Base-by-base conservation (phyloP, 176 grass and related monocot species). In the Guadua angustifolia region DNA sequence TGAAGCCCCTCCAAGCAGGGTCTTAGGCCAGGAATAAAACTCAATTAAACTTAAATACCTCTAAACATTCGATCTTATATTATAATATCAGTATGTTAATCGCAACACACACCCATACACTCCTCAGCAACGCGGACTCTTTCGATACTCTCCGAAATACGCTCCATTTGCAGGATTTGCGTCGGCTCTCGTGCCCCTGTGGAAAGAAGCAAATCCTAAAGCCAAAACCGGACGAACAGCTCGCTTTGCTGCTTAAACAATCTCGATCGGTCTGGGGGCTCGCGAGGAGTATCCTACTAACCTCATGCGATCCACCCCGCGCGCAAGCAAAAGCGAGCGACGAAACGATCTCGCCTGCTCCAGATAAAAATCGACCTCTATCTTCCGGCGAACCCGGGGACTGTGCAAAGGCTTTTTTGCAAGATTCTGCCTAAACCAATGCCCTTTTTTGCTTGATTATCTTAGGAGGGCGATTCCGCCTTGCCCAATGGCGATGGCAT, bases 341-440 rank as follows among this genome's bases (percentile, higher is more conserved):
- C 15, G 42, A 50, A 39, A 50, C 73, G 60, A 65, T 74, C 69
- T 62, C 71, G 36, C 75, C 73, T 25, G 55, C 26, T 49, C 21
- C 76, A 19, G 32, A 76, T 70, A 89, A 89, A 89, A 85, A 77
- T 40, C 61, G 82, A 32, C 60, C 25, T 64, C 71, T 82, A 67
- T 39, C 63, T 62, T 70, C 43, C 56, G 58, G 56, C 51, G 73
- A 84, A 63, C 43, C 75, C 69, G 61, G 69, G 68, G 38, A 79
- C n/a, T 71, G 67, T 79, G 74, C 74, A n/a, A 11, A 51, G 51
- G 59, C 59, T 80, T 86, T 60, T 85, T 68, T 69, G 67, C 84
- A 66, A 86, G 74, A 86, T 90, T 86, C 79, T 79, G 84, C 74
- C 49, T 58, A 42, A 49, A 2, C 88, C 83, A 86, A 51, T 79